A percentile compares a stretch with the other conserved stretches of the same genome.
Conservation (phyloP, 1,284 basidiomycete species). For the Apiotrichum akiyoshidainum region DNA sequence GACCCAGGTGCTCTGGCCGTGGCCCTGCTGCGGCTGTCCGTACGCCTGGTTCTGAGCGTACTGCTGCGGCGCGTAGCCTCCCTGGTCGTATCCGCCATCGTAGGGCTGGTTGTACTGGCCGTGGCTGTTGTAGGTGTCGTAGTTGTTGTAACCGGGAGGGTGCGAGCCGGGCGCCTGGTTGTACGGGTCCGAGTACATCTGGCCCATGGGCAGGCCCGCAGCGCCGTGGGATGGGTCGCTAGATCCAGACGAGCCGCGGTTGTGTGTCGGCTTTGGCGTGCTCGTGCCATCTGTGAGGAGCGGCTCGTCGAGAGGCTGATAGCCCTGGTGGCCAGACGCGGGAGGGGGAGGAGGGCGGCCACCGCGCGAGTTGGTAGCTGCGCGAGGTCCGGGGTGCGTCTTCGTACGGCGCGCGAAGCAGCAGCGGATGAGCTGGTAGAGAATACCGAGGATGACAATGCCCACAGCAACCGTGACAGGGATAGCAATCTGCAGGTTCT, state of each 20-base stretch:
- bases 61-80: neutral
- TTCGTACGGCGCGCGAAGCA: neutral
- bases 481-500: constrained; percentile 75
- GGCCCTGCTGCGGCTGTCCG: too few relatives aligned
- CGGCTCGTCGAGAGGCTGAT: constrained; percentile 1
- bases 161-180: neutral
- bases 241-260: neutral
- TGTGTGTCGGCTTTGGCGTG: neutral
- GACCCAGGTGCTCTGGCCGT: constrained; percentile 25
- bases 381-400: neutral
- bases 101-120: constrained; percentile 23
- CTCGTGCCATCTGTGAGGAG: neutral
- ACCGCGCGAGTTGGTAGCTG: neutral
- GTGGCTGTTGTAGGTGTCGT: constrained; percentile 46
- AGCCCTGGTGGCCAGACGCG: neutral
- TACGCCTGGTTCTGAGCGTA: neutral
- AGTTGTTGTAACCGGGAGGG: constrained; percentile 4
- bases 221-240: neutral
- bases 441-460: constrained; percentile 51
- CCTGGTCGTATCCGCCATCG: neutral
- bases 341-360: neutral
- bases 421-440: constrained; percentile 17
- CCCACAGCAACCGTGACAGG: constrained; percentile 72
- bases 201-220: constrained; percentile 1
- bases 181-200: constrained; percentile 6